Percentiles rank a stretch among this genome's conserved stretches.
These are phyloP conservation scores for Parmelia sp. DNA, from an alignment of 495 filamentous ascomycete genomes.

Conservation along the genomic window DNA sequence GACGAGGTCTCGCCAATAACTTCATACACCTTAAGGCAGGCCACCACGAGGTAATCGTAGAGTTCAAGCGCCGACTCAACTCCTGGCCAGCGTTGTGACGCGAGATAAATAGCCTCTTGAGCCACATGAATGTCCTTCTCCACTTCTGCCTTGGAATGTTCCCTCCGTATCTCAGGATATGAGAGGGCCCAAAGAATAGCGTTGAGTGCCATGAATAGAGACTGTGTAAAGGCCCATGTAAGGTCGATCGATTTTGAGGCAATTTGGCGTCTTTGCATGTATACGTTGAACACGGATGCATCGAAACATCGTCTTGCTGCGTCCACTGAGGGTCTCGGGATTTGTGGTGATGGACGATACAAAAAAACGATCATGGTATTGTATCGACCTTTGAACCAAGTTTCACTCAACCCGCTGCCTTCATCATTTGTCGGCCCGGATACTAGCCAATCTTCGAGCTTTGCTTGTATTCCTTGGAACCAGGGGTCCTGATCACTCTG, in stretches of 20 bases:
- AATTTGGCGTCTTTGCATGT: constrained; percentile 70
- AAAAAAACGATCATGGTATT: constrained; percentile 82
- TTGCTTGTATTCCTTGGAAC: constrained; percentile 72
- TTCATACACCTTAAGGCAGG: constrained; percentile 76
- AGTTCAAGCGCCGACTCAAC: constrained; percentile 74
- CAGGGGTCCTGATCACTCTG: constrained; percentile 72
- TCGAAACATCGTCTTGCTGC: constrained; percentile 77
- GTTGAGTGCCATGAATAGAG: constrained; percentile 80
- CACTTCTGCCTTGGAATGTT: constrained; percentile 63
- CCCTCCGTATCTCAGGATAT: constrained; percentile 69
- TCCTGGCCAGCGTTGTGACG: constrained; percentile 82
- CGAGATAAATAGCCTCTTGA: constrained; percentile 64
- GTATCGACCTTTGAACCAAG: constrained; percentile 67
- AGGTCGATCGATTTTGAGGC: constrained; percentile 67
- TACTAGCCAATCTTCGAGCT: constrained; percentile 66
- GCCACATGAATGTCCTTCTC: constrained; percentile 62
- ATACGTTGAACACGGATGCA: constrained; percentile 71
- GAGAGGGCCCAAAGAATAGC: constrained; percentile 84
- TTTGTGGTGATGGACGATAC: constrained; percentile 80
- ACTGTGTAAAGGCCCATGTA: constrained; percentile 85
- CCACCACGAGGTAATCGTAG: constrained; percentile 70
- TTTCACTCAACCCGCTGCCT: constrained; percentile 57
- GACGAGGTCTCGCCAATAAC: constrained; percentile 56
- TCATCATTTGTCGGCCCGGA: constrained; percentile 55
- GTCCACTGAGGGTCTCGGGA: constrained; percentile 68